Conservation (phyloP, 306 rosid species). For the Pterocarpus macrocarpus region DNA sequence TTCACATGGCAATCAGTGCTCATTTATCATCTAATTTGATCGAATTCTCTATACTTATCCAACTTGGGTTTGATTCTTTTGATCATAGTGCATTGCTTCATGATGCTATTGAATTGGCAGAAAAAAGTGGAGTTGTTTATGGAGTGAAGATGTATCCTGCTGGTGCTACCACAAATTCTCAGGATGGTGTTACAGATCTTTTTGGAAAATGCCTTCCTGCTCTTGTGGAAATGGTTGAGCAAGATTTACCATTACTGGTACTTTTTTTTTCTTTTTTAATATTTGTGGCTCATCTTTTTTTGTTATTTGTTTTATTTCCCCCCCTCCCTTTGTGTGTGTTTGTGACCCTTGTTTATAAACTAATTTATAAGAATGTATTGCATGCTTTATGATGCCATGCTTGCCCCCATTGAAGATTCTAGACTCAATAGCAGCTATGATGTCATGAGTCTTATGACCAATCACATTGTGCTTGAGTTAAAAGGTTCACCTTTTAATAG, state of each 20-base stretch:
- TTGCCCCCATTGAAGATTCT: conserved; percentile 30
- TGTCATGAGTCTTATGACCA: not conserved
- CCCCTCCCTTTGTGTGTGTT: not conserved
- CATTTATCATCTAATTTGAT: conserved; percentile 1
- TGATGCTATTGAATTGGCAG: conserved; percentile 54
- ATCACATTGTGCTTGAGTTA: conserved; percentile 14
- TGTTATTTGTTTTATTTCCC: conserved; percentile 11
- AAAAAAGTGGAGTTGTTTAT: conserved; percentile 74
- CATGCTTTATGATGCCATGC: conserved; percentile 25
- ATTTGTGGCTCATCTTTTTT: conserved; percentile 7
- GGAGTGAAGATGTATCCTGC: conserved; percentile 96
- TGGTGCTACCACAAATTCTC: conserved; percentile 95
- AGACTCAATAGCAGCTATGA: conserved; percentile 17
- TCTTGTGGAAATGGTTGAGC: conserved; percentile 86
- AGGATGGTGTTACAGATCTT: conserved; percentile 91
- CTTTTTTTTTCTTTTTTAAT: conserved; percentile 3
- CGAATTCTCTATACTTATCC: conserved; percentile 1
- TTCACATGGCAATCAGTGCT: not conserved
- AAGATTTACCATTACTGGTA: conserved; percentile 85
- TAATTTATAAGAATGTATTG: conserved; percentile 17
- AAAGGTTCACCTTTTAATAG: not conserved
- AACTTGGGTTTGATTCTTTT: not conserved
- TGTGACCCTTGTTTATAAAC: not conserved
- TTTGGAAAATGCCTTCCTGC: conserved; percentile 85
- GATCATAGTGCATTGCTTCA: conserved; percentile 15